A percentile compares a stretch with the other conserved stretches of the same genome.
These are phyloP conservation scores for Colletotrichum sp. DNA, from an alignment of 2,329 filamentous ascomycete species.

Conservation along the genomic window DNA sequence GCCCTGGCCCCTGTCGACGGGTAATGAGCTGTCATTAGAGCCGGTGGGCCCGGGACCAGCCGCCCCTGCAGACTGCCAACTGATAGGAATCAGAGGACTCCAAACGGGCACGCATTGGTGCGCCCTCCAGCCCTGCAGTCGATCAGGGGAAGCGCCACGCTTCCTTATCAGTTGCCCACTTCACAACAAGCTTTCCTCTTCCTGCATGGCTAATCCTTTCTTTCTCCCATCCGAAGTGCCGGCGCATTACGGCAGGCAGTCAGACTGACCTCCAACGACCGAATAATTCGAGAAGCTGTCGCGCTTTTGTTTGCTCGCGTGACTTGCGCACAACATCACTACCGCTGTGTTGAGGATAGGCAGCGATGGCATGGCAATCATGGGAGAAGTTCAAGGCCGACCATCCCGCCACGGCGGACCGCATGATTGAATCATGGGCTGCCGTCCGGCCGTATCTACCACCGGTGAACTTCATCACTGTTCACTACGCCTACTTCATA, in stretches of 20 bases:
- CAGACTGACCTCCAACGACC: not conserved
- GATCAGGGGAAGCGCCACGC: conserved; percentile 1
- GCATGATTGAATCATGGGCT: conserved; percentile 4
- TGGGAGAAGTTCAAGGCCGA: conserved; percentile 14
- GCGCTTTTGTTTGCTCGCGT: not conserved
- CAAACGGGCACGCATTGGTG: not conserved
- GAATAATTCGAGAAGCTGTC: not conserved
- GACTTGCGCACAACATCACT: not conserved
- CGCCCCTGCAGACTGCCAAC: conserved; percentile 1
- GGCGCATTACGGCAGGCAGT: not conserved
- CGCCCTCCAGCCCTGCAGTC: not conserved
- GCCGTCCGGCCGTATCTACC: conserved; percentile 28
- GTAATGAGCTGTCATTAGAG: conserved; percentile 2
- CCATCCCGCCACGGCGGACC: conserved; percentile 1
- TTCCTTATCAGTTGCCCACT: not conserved
- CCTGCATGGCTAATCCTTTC: not conserved
- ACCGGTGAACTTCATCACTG: conserved; percentile 64
- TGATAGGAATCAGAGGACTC: not conserved
- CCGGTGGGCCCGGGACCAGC: not conserved
- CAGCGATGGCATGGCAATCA: conserved; percentile 1
- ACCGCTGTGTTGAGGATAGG: not conserved
- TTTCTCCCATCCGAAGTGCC: not conserved
- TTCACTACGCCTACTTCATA: conserved; percentile 74
- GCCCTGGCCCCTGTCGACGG: not conserved
- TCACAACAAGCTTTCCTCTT: not conserved